A percentile compares a stretch with the other conserved stretches of the same genome.
Conservation (phyloP, 768 basidiomycete species). For the Phylloporus sp. region DNA sequence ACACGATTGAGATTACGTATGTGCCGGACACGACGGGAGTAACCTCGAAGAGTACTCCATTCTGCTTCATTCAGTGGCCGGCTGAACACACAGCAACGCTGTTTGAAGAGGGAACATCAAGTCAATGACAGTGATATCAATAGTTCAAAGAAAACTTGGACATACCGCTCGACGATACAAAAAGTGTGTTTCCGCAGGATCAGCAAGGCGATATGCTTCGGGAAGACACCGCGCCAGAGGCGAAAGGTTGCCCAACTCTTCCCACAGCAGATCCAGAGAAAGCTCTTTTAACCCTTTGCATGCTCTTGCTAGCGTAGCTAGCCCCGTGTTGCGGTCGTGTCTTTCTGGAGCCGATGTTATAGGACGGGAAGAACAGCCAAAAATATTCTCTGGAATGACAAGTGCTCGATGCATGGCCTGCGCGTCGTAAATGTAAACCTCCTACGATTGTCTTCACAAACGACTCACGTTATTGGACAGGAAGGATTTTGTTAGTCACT, state of each 20-base stretch:
- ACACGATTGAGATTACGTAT: neutral
- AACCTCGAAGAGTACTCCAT: neutral
- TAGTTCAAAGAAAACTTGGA: neutral
- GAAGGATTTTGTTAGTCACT: no score
- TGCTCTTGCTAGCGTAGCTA: neutral
- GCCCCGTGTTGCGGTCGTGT: neutral
- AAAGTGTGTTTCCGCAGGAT: neutral
- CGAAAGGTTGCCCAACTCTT: neutral
- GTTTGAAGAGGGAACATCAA: neutral
- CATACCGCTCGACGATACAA: neutral
- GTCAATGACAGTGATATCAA: neutral
- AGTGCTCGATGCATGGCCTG: neutral
- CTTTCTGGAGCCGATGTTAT: neutral
- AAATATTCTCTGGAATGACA: neutral
- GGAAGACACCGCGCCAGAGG: constrained; percentile 1
- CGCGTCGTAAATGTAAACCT: no score
- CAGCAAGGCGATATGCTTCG: neutral
- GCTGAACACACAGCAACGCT: neutral
- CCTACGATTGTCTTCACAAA: no score
- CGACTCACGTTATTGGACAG: no score
- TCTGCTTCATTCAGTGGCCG: neutral
- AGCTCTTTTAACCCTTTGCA: neutral
- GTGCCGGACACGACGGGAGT: neutral
- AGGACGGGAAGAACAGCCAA: neutral
- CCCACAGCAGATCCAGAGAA: neutral